Percentiles rank a stretch among this genome's conserved stretches.
Conservation (phyloP, 2,329 filamentous ascomycete genomes). For the Fusarium sp. region DNA sequence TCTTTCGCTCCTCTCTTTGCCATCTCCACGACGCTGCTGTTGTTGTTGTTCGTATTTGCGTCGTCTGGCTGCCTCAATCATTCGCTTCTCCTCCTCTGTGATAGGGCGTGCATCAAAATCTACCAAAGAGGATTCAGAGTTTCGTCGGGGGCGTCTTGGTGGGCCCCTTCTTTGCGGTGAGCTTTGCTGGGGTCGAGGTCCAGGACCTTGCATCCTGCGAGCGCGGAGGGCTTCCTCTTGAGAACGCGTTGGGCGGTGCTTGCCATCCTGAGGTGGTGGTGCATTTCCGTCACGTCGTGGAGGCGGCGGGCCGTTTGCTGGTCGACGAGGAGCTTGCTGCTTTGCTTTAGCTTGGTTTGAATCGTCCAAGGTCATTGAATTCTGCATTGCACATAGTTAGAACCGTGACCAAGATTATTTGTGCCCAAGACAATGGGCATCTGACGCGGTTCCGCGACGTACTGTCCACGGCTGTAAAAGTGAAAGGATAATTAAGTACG, state of each 20-base stretch:
- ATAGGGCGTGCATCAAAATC: conserved; percentile 68
- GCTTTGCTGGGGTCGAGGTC: conserved; percentile 51
- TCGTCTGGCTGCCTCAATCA: conserved; percentile 53
- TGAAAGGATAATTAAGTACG: conserved; percentile 55
- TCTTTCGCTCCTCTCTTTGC: conserved; percentile 40
- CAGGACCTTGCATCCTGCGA: conserved; percentile 56
- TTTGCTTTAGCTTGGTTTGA: conserved; percentile 52
- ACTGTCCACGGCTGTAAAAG: background rate
- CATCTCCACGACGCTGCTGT: conserved; percentile 38
- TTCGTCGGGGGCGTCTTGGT: conserved; percentile 70
- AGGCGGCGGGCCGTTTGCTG: conserved; percentile 45
- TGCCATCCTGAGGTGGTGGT: conserved; percentile 55
- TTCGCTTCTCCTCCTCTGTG: conserved; percentile 64
- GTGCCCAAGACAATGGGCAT: background rate
- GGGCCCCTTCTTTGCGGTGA: conserved; percentile 51
- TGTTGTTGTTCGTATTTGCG: conserved; percentile 43
- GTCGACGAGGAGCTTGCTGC: conserved; percentile 56
- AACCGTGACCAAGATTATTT: background rate
- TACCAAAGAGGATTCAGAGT: conserved; percentile 82
- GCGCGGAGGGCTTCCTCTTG: conserved; percentile 72
- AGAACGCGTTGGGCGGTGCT: conserved; percentile 73
- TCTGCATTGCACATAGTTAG: conserved; percentile 59
- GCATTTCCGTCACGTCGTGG: conserved; percentile 58
- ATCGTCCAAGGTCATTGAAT: conserved; percentile 75
- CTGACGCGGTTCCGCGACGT: background rate